Percentiles rank a stretch among this genome's conserved stretches.
Conservation (phyloP, 1,139 yeast genomes). For the Yamadazyma epiphylla region DNA sequence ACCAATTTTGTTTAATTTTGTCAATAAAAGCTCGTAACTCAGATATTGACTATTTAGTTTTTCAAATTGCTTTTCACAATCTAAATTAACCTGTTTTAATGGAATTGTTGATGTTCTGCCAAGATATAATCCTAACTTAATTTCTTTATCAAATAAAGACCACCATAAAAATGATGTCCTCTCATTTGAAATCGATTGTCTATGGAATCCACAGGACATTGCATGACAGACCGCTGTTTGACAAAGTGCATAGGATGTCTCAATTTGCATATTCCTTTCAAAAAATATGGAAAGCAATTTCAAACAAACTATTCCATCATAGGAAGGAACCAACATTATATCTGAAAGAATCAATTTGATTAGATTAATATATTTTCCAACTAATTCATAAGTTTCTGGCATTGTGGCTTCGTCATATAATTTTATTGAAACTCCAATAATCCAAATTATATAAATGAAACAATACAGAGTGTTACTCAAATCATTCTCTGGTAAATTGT, state of each 20-base stretch:
- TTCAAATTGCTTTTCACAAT: conserved; percentile 4
- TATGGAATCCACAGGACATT: conserved; percentile 5
- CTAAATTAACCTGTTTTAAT: conserved; percentile 4
- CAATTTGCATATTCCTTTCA: conserved; percentile 6
- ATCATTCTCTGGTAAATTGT: conserved; percentile 1
- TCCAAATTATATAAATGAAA: conserved; percentile 10
- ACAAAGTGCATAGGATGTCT: conserved; percentile 3
- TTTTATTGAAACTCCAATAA: conserved; percentile 9
- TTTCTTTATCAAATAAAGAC: conserved; percentile 3
- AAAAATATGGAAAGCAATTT: conserved; percentile 3
- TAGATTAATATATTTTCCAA: conserved; percentile 3
- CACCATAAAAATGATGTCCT: conserved; percentile 4
- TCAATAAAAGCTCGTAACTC: conserved; percentile 4
- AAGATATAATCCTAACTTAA: conserved; percentile 3
- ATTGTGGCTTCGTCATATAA: conserved; percentile 2
- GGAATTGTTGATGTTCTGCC: conserved; percentile 4
- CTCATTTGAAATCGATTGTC: conserved; percentile 3
- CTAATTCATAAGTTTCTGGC: conserved; percentile 5
- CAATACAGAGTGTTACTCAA: conserved; percentile 8
- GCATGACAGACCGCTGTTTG: conserved; percentile 5
- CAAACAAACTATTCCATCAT: conserved; percentile 6
- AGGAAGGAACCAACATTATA: conserved; percentile 3
- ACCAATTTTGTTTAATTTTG: conserved; percentile 7
- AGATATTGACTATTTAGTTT: conserved; percentile 3
- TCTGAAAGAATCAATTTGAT: conserved; percentile 4